A percentile compares a stretch with the other conserved stretches of the same genome.
These are phyloP conservation scores for Backusella westeae DNA, from an alignment of 192 early-diverging fungal genomes.

Conservation along the genomic window DNA sequence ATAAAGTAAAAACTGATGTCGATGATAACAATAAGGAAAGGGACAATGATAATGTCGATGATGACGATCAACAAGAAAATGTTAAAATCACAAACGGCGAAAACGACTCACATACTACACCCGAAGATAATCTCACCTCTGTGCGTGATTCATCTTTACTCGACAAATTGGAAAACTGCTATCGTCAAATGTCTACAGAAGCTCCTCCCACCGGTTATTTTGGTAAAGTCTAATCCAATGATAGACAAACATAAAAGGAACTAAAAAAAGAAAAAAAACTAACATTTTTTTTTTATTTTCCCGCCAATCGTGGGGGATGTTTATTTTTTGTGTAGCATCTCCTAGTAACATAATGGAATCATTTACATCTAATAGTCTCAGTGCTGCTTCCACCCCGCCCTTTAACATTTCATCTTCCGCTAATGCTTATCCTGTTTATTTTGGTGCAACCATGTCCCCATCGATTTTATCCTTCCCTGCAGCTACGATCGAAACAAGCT, in stretches of 20 bases:
- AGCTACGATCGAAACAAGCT: conserved; percentile 20
- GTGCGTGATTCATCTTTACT: conserved; percentile 22
- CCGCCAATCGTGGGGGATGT: neutral
- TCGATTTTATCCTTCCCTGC: conserved; percentile 15
- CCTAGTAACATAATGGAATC: conserved; percentile 8
- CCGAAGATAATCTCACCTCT: conserved; percentile 28
- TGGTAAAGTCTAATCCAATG: conserved; percentile 15
- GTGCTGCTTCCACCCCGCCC: conserved; percentile 18
- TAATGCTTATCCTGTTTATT: conserved; percentile 28
- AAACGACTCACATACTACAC: conserved; percentile 10
- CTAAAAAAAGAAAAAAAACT: conserved; percentile 1
- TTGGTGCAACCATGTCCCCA: conserved; percentile 16
- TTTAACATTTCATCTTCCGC: conserved; percentile 28
- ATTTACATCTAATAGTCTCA: neutral
- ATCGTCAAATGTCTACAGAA: conserved; percentile 4
- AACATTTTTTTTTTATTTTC: neutral
- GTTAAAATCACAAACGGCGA: neutral
- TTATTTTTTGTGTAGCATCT: neutral
- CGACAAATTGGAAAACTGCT: conserved; percentile 29
- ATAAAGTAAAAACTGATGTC: neutral
- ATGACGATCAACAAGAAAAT: neutral
- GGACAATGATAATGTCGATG: neutral
- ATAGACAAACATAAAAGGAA: neutral
- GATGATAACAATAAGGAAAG: neutral
- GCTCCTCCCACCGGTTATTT: conserved; percentile 13